Percentiles rank a stretch among this genome's conserved stretches.
Evolutionary conservation across 1,284 basidiomycete species (phyloP).

Genomic region (Cutaneotrichosporon cyanovorans): DNA sequence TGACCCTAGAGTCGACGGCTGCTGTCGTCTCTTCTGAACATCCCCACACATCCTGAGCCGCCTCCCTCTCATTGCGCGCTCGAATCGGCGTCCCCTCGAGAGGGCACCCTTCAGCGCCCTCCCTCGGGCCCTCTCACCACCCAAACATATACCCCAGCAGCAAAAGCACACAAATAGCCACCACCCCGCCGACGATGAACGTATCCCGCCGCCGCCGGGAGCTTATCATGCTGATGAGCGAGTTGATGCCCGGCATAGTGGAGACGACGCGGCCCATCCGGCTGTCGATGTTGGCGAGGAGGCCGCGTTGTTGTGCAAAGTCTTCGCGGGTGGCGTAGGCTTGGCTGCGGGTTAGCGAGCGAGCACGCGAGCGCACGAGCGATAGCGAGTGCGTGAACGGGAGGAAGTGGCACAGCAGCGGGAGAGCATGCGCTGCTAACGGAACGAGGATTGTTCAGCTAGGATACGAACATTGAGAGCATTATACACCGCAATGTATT

Average conservation of each 20-base stretch:
- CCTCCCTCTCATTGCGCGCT: too few relatives aligned
- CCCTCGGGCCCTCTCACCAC: conserved; percentile 24
- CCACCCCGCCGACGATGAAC: conserved; percentile 77
- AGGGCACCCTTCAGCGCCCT: too few relatives aligned
- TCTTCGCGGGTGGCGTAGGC: conserved; percentile 96
- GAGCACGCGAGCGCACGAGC: too few relatives aligned
- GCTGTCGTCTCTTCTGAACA: too few relatives aligned
- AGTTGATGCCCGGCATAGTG: conserved; percentile 89
- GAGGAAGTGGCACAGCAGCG: neutral
- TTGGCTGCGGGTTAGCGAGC: conserved; percentile 60
- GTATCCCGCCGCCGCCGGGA: conserved; percentile 81
- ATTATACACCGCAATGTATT: too few relatives aligned
- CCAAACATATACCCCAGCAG: conserved; percentile 70
- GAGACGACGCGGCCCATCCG: conserved; percentile 75
- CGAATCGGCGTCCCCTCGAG: too few relatives aligned
- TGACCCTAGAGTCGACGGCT: too few relatives aligned
- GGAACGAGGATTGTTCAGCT: too few relatives aligned
- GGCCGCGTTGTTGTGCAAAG: conserved; percentile 73
- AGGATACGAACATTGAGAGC: too few relatives aligned
- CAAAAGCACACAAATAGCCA: conserved; percentile 73
- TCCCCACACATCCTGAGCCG: too few relatives aligned
- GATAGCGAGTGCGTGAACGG: neutral
- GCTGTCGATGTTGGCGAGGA: conserved; percentile 67
- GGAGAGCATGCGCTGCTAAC: too few relatives aligned
- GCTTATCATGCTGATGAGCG: conserved; percentile 83